Evolutionary conservation across 2,329 filamentous ascomycete genomes (phyloP), one percentile per base, ranked within the genome.

Genomic region (Exophiala lecanii-corni): DNA sequence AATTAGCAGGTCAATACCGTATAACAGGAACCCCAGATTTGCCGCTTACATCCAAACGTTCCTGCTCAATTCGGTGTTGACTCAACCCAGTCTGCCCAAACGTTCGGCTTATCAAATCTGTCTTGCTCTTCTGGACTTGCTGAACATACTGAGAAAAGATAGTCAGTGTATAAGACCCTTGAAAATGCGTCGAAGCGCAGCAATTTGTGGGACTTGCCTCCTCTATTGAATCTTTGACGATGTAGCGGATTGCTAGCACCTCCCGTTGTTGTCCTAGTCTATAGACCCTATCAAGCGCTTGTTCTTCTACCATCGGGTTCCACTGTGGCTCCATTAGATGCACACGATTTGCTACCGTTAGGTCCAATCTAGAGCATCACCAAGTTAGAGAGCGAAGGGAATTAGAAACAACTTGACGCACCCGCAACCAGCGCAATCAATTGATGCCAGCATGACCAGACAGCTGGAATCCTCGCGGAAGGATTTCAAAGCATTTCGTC

Each of bases 231-330:
- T 40, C 34, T 18, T 32, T 41, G 6, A 56, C 49, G 13, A 51
- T 40, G 20, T 56, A 55, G 16, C 47, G 31, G 9, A 46, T 47
- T 13, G 45, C 49, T 9, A 16, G 43, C 9, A 56, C 53, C 15
- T 48, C 39, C 15, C 43, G 41, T 26, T 20, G 15, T 33, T 57
- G 54, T 3, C 49, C 47, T 12, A 56, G 23, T 25, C 44, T 30
- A 12, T 47, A 25, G 4, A 43, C 39, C 21, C 39, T 21, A 15
- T 32, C 30, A 5, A 47, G n/a, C 5, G 39, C 38, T 33, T 47
- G 44, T 12, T 31, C 37, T 35, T 43, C 44, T 5, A 23, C 26
- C 31, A 43, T 38, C 3, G 44, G 44, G 23, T 43, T 47, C 44
- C 44, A 47, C 7, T 41, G 37, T n/a, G 37, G 37, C n/a, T 47